A percentile compares a stretch with the other conserved stretches of the same genome.
Evolutionary conservation across 805 yeast genomes (phyloP).

Genomic region (Saturnispora saitoi): DNA sequence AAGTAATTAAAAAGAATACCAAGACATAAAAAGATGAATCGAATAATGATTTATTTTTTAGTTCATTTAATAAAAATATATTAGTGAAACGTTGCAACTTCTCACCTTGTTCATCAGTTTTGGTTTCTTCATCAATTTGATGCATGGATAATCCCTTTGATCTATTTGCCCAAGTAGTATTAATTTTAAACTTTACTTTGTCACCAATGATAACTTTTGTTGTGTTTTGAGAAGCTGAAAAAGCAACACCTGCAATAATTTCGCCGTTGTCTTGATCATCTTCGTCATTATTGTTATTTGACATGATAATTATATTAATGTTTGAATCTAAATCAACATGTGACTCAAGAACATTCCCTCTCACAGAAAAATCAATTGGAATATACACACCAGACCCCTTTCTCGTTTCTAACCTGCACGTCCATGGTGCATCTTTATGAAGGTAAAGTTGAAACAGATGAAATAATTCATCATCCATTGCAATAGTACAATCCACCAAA

Average conservation of each 20-base stretch:
- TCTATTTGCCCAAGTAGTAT: constrained; percentile 44
- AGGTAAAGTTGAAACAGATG: constrained; percentile 68
- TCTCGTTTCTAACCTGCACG: constrained; percentile 53
- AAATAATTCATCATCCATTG: constrained; percentile 53
- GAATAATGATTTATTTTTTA: constrained; percentile 3
- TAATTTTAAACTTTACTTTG: constrained; percentile 44
- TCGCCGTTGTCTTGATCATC: constrained; percentile 14
- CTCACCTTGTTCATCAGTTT: background rate
- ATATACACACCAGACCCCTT: constrained; percentile 37
- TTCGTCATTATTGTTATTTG: constrained; percentile 8
- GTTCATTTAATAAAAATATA: background rate
- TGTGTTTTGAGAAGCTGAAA: constrained; percentile 53
- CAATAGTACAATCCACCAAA: constrained; percentile 51
- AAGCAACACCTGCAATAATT: constrained; percentile 48
- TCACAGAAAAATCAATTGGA: constrained; percentile 54
- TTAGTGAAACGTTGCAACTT: constrained; percentile 7
- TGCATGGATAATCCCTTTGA: background rate
- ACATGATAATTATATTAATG: constrained; percentile 37
- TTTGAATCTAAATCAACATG: constrained; percentile 60
- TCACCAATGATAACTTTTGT: constrained; percentile 62
- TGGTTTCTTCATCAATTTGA: background rate
- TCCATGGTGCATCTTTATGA: constrained; percentile 70
- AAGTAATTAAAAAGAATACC: constrained; percentile 5
- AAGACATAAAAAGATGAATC: background rate
- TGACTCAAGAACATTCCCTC: constrained; percentile 59